Base-by-base conservation (phyloP, 2,329 filamentous ascomycete species). In the Trichoderma arundinaceum region DNA sequence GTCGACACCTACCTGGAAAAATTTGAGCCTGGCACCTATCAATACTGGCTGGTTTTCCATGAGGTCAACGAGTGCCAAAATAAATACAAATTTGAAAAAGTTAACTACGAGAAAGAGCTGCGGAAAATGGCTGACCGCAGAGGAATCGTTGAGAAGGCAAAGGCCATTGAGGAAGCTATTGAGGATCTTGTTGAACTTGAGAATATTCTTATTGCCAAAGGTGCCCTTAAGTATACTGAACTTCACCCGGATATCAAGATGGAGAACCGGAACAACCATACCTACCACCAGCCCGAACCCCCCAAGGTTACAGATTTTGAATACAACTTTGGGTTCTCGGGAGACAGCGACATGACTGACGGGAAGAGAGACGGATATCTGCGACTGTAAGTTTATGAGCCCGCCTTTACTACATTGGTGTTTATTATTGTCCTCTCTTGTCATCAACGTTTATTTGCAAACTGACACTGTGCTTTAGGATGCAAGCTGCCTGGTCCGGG, bases 401-500 rank as follows among this genome's bases (percentile, higher is more conserved):
- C 13, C 12, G 22, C 13, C 13, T 28, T 41, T 43, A 41, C 33
- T 38, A 7, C 32, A 2, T 28, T 28, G 2, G 22, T 28, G 22
- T 28, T 4, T 7, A 7, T 46, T 46, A 8, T 9, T 46, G 8
- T 7, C 19, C 33, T 19, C 7, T 19, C 17, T 48, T 15, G 10
- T n/a, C 48, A 13, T n/a, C 52, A 12, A 53, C 15, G 19, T 33
- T 35, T n/a, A 12, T 2, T 6, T 10, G 9, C 8, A 63, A 38
- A 52, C 56, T 69, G 38, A 69, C 56, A 33, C 28, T 35, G 19
- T 15, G 17, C 10, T 8, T 43, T 64, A 87, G 85, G 7, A 91
- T 91, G 74, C 87, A 94, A 72, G 91, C 91, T 41, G 87, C 87
- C 4, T 95, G 90, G 90, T 71, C 71, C 4, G 90, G 89, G n/a